Evolutionary conservation across 139 green algal species (phyloP).

Genomic region (Choricystis sp.): DNA sequence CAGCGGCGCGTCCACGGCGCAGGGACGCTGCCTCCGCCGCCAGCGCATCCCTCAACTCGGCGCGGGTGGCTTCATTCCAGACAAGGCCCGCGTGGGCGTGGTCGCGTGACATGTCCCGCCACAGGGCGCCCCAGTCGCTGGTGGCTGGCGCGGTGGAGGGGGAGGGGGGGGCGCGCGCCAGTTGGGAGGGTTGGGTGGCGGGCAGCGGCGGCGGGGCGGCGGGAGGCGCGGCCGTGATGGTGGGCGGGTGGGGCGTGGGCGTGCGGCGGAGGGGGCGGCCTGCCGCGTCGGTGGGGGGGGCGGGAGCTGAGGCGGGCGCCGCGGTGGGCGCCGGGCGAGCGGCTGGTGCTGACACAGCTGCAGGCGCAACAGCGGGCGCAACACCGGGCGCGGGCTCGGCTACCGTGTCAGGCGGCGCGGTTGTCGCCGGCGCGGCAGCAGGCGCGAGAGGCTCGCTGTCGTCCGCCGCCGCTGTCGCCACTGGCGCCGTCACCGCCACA

Average conservation of each 20-base stretch:
- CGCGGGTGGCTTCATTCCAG: constrained; percentile 68
- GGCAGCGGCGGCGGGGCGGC: too few species aligned
- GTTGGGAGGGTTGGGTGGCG: neutral
- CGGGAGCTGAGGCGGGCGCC: neutral
- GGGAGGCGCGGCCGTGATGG: neutral
- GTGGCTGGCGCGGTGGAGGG: neutral
- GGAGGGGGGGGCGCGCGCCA: too few species aligned
- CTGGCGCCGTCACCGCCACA: neutral
- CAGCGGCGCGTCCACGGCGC: constrained; percentile 38
- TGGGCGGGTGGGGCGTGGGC: neutral
- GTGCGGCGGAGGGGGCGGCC: neutral
- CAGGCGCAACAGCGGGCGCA: neutral
- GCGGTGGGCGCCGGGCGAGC: neutral
- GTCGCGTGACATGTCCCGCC: constrained; percentile 38
- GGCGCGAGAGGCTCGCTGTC: neutral
- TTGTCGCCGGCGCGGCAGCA: neutral
- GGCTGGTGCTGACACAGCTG: neutral
- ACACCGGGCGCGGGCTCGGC: neutral
- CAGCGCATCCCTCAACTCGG: constrained; percentile 72
- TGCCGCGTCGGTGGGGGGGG: neutral
- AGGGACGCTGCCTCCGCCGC: constrained; percentile 12
- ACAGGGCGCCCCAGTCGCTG: constrained; percentile 73
- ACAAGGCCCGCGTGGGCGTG: constrained; percentile 69
- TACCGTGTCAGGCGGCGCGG: neutral
- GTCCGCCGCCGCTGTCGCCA: constrained; percentile 1